These are phyloP conservation scores for Talaromyces thailandensis DNA, from an alignment of 495 filamentous ascomycete genomes.

Conservation along the genomic window DNA sequence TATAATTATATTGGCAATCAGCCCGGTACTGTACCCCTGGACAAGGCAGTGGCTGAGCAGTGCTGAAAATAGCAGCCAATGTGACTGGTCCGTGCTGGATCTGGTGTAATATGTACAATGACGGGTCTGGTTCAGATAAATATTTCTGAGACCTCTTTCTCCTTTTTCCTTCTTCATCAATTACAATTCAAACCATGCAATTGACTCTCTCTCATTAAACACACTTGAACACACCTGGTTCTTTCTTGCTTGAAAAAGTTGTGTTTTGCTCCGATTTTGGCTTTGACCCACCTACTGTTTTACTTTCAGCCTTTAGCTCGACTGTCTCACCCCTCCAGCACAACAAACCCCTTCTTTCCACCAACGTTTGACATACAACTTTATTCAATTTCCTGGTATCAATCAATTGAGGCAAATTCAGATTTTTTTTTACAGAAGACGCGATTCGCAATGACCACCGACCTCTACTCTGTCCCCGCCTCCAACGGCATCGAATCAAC, in stretches of 20 bases:
- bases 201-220: neutral
- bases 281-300: neutral
- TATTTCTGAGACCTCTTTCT: neutral
- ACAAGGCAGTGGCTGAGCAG: neutral
- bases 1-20: neutral
- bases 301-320: neutral
- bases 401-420: neutral
- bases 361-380: neutral
- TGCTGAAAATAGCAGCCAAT: conserved; percentile 1
- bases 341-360: conserved; percentile 3
- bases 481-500: conserved; percentile 4
- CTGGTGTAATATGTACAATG: neutral
- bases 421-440: neutral
- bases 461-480: conserved; percentile 5
- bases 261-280: neutral
- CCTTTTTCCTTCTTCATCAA: neutral
- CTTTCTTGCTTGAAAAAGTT: neutral
- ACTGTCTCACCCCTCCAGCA: neutral
- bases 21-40: neutral
- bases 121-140: neutral
- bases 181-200: neutral
- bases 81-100: neutral
- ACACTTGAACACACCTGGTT: neutral
- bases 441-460: conserved; percentile 1
- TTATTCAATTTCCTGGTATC: neutral